Base-by-base conservation (phyloP, 208 protist genomes). In the Acanthamoeba castellanii region DNA sequence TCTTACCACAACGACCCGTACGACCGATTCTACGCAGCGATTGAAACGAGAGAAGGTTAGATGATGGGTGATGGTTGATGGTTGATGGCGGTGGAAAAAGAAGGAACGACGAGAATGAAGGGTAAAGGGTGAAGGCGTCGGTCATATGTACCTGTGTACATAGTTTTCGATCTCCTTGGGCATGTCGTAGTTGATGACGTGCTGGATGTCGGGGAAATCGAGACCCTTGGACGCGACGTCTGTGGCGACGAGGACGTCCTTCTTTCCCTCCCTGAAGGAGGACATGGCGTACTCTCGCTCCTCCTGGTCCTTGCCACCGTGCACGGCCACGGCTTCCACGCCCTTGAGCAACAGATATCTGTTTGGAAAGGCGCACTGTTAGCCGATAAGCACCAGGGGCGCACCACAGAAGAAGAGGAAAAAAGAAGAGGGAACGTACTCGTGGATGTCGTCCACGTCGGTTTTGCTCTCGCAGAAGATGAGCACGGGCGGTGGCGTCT, bases 141-240 rank as follows among this genome's bases (percentile, higher is more conserved):
- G 7, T 34, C 45, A 27, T 61, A 50, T 1, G n/a, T 18, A 78
- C 50, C 81, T 90, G 59, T 98, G 96, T 76, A 98, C 96, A 91
- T 98, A 98, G 78, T 98, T 98, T 96, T 99, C 99, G 96, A 99
- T 99, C 93, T 99, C 99, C 47, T 99, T 98, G 18, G 99, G 99
- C 98, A 99, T 99, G 95, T 99, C 99, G 96, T 98, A 99, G 96
- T 99, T 99, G 93, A 99, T 99, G 18, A 99, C 99, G 94, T 99
- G 99, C 96, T 99, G 98, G 70, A 99, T 98, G 94, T 99, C 97
- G 59, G 98, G 98, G 96, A 99, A 99, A 95, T 99, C 99, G 32
- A 99, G 95, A 81, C 98, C 98, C 94, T 98, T 98, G 22, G 91
- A 94, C 13, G 96, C 96, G 11, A 98, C 85, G 84, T 98, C 98